Base-by-base conservation (phyloP, 768 basidiomycete genomes). In the Chlorophyllum brunneum region DNA sequence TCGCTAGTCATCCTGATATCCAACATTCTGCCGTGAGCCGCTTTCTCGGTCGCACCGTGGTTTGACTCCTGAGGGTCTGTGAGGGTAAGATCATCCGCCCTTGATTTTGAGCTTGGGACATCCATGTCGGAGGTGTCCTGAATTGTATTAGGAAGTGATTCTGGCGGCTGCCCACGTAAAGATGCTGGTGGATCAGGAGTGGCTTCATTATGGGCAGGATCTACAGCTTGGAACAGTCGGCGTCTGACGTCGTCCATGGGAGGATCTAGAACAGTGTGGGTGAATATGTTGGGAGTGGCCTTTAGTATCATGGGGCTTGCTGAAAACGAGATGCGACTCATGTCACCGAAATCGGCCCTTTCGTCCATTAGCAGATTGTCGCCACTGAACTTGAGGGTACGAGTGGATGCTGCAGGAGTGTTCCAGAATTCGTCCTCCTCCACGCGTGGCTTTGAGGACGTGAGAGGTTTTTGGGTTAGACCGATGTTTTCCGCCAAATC, bases 371-470 rank as follows among this genome's bases (percentile, higher is more conserved):
- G 68, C 11, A 82, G 70, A n/a, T 31, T 53, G 54, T 81, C 82
- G 34, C 83, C 80, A 1, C 77, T 76, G 56, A 89, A 87, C 46
- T 77, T 79, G 11, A 88, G 69, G 0, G 79, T 80, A 33, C 83
- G 82, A 11, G 75, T 77, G 1, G 77, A 62, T 8, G 67, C 66
- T 2, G 75, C 75, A 5, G 84, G 82, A 0, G 84, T 83, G 26
- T 73, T 77, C 83, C 85, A 86, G 60, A 85, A 83, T 36, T 71
- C 73, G 31, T 81, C 77, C 61, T 86, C 84, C 16, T 53, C 51
- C 16, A 27, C 8, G 34, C 27, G 44, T 23, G 76, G 68, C 11
- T 64, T 69, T 6, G 70, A 60, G 66, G 63, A 50, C 20, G 67
- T 58, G 34, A 61, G 49, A 18, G 42, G 50, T 29, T 45, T 55